A percentile compares a stretch with the other conserved stretches of the same genome.
Evolutionary conservation across 2,329 filamentous ascomycete species (phyloP).

Genomic region (Botrytis fabae): DNA sequence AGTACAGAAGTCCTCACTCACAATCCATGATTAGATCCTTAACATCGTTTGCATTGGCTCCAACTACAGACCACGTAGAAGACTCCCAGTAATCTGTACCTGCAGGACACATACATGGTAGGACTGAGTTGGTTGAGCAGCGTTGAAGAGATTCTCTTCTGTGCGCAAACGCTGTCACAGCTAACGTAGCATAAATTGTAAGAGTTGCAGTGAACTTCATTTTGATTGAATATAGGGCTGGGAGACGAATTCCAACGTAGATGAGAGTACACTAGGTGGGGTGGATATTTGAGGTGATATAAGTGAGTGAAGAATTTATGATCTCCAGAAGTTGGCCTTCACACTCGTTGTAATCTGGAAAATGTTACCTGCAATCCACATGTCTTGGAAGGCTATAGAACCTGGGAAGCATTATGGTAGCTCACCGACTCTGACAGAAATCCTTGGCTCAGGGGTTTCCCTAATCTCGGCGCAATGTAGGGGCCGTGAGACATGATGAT

Average conservation of each 20-base stretch:
- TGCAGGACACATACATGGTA: background rate
- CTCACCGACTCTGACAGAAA: background rate
- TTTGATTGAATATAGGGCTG: background rate
- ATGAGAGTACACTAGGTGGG: background rate
- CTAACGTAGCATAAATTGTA: background rate
- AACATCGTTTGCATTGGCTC: conserved; percentile 4
- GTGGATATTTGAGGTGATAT: background rate
- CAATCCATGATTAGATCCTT: conserved; percentile 18
- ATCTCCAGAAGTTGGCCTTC: background rate
- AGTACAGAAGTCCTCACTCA: background rate
- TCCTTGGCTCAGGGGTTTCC: background rate
- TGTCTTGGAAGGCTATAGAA: background rate
- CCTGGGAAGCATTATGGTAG: background rate
- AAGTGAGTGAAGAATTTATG: background rate
- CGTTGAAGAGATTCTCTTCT: background rate
- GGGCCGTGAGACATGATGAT: background rate
- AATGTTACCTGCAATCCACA: background rate
- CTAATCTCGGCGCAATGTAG: background rate
- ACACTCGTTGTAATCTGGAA: background rate
- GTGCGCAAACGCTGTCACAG: background rate
- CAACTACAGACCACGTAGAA: conserved; percentile 13
- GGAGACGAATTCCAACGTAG: background rate
- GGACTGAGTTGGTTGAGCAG: conserved; percentile 2
- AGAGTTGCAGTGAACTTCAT: background rate
- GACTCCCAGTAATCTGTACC: conserved; percentile 19